Evolutionary conservation across 2,329 filamentous ascomycete genomes (phyloP), one percentile per base, ranked within the genome.

Genomic region (Trichoderma koningii): DNA sequence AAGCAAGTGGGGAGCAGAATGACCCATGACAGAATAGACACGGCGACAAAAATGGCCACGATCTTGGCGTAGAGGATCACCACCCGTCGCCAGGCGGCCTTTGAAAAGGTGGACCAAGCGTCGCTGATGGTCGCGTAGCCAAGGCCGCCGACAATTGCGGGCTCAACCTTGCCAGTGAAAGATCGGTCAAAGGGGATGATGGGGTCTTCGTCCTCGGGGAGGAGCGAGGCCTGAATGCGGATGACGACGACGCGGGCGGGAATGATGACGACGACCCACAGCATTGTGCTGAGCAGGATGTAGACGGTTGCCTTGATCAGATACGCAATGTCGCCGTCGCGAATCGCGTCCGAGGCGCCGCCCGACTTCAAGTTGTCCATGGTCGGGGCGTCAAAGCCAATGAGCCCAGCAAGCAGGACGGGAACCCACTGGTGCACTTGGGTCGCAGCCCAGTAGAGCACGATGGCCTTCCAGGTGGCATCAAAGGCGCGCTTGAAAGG

Each of bases 161-260:
- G 88, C 69, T 89, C 86, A 30, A 94, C 86, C 74, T 88, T 89
- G 70, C 91, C 91, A 68, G 85, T 86, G 73, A 96, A 96, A 34
- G 89, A 89, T 69, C 93, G 90, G 81, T 98, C 94, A 72, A 98
- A 97, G 38, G 92, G 89, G 42, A 98, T 88, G 69, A 97, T 90
- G 28, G 91, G 87, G 78, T 96, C 89, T 69, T 93, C 85, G 19
- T 91, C 88, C 66, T 92, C 89, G 0, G 92, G 86, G 3, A 98
- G 86, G 70, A 97, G 87, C 55, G 91, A 94, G 7, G 93, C 93
- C 75, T 96, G 92, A 42, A 97, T 88, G 68, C 94, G 92, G 69
- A 90, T 83, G 66, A 96, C 86, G 23, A 91, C 85, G 38, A 94
- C 90, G 66, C 86, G 84, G 45, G 91, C 86, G 19, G 94, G 93